phyloP scores from a whole-genome alignment of 1,284 basidiomycete genomes.

The Cryptococcus sp. region DNA sequence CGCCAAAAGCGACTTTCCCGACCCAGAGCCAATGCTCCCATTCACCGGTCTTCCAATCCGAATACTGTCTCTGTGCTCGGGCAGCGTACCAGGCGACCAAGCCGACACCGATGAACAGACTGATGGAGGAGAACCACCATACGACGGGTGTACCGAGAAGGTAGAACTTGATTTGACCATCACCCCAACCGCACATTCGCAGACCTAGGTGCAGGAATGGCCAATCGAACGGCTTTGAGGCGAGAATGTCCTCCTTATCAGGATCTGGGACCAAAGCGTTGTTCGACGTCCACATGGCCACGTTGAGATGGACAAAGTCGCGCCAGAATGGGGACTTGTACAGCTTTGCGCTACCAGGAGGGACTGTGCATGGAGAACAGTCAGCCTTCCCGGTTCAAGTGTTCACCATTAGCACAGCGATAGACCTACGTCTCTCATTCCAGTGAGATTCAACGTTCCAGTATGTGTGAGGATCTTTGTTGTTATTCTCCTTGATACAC shows the following conservation, averaged over 20 bases:
- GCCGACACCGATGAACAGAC: constrained; percentile 62
- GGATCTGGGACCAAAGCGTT: constrained; percentile 96
- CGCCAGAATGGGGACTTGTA: constrained; percentile 91
- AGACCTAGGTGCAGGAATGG: constrained; percentile 84
- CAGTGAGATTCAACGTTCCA: constrained; percentile 99
- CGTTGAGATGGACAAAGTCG: constrained; percentile 98
- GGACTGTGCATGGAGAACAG: constrained; percentile 60
- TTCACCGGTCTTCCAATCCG: constrained; percentile 82
- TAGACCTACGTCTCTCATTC: constrained; percentile 79
- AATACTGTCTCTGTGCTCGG: constrained; percentile 82
- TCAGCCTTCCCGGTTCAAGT: background rate
- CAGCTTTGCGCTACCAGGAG: constrained; percentile 74
- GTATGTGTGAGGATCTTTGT: constrained; percentile 80
- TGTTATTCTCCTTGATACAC: constrained; percentile 86
- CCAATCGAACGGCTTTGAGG: constrained; percentile 91
- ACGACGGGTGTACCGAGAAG: constrained; percentile 88
- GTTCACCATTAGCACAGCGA: too few species aligned
- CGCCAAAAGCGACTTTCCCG: constrained; percentile 83
- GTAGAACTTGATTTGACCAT: constrained; percentile 86
- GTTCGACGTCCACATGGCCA: constrained; percentile 99
- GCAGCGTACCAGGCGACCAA: constrained; percentile 71
- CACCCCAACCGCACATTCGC: constrained; percentile 97
- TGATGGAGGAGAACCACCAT: constrained; percentile 81
- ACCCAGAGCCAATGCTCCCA: constrained; percentile 96
- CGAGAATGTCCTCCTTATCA: constrained; percentile 96